Evolutionary conservation across 306 rosid species (phyloP).

Genomic region (Psophocarpus tetragonolobus): DNA sequence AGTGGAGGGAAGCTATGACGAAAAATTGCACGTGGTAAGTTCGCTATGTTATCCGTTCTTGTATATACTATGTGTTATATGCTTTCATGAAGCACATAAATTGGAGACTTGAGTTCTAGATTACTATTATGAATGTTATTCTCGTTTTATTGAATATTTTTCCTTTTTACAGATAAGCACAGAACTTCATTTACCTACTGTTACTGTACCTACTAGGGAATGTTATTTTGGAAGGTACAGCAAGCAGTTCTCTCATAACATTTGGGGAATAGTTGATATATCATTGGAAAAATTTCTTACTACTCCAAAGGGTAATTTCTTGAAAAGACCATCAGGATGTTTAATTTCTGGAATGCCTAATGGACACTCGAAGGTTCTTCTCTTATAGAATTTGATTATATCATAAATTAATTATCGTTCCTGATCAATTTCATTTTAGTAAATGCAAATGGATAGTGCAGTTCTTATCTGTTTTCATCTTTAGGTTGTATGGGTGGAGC

Average conservation of each 20-base stretch:
- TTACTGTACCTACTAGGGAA: slow-evolving; percentile 43
- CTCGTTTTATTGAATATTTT: not conserved
- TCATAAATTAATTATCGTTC: not conserved
- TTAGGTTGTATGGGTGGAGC: slow-evolving; percentile 69
- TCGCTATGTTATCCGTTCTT: not conserved
- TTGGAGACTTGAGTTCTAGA: not conserved
- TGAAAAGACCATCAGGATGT: slow-evolving; percentile 68
- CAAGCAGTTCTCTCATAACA: slow-evolving; percentile 33
- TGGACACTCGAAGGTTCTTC: slow-evolving; percentile 47
- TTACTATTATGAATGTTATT: not conserved
- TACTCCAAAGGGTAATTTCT: slow-evolving; percentile 33
- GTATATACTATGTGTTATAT: not conserved
- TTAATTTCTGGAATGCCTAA: slow-evolving; percentile 42
- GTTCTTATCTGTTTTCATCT: not conserved
- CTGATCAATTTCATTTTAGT: not conserved
- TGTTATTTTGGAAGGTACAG: slow-evolving; percentile 59
- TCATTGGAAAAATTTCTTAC: slow-evolving; percentile 54
- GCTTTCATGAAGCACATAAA: not conserved
- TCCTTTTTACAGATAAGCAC: slow-evolving; percentile 43
- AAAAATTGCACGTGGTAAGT: slow-evolving; percentile 59
- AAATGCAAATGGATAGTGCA: not conserved
- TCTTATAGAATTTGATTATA: not conserved
- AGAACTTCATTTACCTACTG: slow-evolving; percentile 52
- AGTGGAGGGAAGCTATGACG: slow-evolving; percentile 43
- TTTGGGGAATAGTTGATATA: slow-evolving; percentile 66